Evolutionary conservation across 495 filamentous ascomycete genomes (phyloP).

Genomic region (Sabuloglossum arenarium): DNA sequence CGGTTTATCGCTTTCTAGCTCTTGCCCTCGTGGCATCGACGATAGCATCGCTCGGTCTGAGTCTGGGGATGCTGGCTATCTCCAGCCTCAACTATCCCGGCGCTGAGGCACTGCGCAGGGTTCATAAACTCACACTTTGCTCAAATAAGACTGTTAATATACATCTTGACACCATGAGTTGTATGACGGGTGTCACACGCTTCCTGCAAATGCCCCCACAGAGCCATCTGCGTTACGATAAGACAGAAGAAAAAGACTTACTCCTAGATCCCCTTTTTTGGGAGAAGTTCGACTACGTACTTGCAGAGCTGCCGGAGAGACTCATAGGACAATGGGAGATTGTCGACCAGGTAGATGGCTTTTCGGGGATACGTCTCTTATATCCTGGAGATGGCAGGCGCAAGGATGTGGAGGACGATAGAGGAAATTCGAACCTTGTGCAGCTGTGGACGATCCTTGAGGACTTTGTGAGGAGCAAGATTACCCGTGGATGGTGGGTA

Average conservation of each 20-base stretch:
- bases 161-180: conserved; percentile 71
- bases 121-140: conserved; percentile 18
- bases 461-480: conserved; percentile 10
- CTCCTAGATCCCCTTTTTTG: conserved; percentile 52
- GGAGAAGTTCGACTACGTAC: conserved; percentile 59
- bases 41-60: conserved; percentile 32
- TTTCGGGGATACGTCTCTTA: conserved; percentile 44
- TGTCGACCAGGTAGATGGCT: conserved; percentile 45
- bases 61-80: conserved; percentile 41
- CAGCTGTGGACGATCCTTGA: conserved; percentile 6
- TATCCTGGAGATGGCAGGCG: conserved; percentile 24
- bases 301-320: conserved; percentile 42
- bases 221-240: conserved; percentile 31
- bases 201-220: conserved; percentile 35
- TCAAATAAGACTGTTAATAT: conserved; percentile 20
- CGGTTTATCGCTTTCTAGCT: conserved; percentile 33
- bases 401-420: background rate
- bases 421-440: background rate
- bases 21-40: conserved; percentile 34
- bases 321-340: conserved; percentile 51
- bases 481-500: conserved; percentile 42
- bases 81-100: conserved; percentile 81
- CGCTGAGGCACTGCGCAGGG: conserved; percentile 38
- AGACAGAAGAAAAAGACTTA: conserved; percentile 27
- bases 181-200: conserved; percentile 84